phyloP scores from a whole-genome alignment of 129 eudicot species.

The Daucus carota region DNA sequence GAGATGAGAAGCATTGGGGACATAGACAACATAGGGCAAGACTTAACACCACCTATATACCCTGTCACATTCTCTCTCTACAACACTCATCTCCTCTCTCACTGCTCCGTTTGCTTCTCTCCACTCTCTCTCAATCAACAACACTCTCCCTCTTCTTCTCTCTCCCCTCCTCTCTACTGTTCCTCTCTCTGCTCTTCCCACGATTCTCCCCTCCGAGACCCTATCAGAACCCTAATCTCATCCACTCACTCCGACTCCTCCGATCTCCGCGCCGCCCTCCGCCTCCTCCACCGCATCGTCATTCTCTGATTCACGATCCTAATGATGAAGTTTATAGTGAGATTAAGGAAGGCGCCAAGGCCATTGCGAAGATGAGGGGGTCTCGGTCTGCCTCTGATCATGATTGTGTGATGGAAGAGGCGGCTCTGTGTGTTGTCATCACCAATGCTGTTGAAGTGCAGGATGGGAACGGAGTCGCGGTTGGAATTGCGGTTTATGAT shows the following conservation, averaged over 20 bases:
- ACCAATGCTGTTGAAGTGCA: constrained; percentile 78
- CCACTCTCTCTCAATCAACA: constrained; percentile 16
- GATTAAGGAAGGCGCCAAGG: constrained; percentile 42
- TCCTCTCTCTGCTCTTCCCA: constrained; percentile 36
- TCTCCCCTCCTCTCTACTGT: constrained; percentile 23
- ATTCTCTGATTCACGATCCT: constrained; percentile 13
- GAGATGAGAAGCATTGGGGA: constrained; percentile 38
- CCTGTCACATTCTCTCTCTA: constrained; percentile 36
- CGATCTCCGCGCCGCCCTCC: constrained; percentile 61
- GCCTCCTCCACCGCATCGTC: constrained; percentile 36
- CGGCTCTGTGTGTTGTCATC: constrained; percentile 42
- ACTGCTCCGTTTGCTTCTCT: constrained; percentile 57
- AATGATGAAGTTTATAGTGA: constrained; percentile 20
- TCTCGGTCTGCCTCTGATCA: neutral
- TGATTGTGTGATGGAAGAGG: constrained; percentile 31
- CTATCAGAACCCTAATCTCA: too few species aligned
- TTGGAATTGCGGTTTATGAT: constrained; percentile 61
- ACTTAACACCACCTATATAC: constrained; percentile 49
- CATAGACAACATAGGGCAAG: constrained; percentile 20
- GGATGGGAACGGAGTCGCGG: constrained; percentile 25
- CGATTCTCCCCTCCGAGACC: too few species aligned
- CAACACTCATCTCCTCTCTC: constrained; percentile 28
- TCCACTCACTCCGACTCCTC: constrained; percentile 29
- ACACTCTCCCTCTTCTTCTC: constrained; percentile 2
- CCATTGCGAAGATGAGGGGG: constrained; percentile 24